Evolutionary conservation across 768 basidiomycete genomes (phyloP).

Genomic region (Hygrocybe punicea): DNA sequence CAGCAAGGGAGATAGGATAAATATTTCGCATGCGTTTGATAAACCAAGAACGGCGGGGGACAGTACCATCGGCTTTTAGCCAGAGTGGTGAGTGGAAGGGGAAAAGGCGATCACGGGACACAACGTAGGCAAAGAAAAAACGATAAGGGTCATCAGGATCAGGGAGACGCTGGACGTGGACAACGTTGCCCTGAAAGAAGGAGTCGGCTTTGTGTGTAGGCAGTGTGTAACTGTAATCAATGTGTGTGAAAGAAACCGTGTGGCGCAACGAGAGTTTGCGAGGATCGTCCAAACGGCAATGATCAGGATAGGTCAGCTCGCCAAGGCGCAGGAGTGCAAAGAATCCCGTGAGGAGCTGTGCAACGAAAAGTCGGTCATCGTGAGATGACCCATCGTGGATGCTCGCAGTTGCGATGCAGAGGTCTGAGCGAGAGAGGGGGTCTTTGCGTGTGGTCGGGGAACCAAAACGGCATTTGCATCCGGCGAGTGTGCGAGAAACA

Average conservation of each 20-base stretch:
- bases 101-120: conserved; percentile 21
- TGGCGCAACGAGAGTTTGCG: too few species aligned
- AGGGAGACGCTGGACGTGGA: conserved; percentile 10
- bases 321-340: conserved; percentile 4
- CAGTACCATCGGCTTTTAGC: conserved; percentile 27
- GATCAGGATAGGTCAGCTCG: background rate
- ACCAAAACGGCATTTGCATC: too few species aligned
- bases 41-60: conserved; percentile 34
- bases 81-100: conserved; percentile 32
- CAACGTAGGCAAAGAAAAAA: conserved; percentile 25
- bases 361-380: conserved; percentile 24
- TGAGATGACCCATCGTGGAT: background rate
- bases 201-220: too few species aligned
- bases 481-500: conserved; percentile 12
- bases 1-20: conserved; percentile 22
- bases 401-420: background rate
- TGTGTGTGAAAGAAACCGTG: too few species aligned
- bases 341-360: conserved; percentile 14
- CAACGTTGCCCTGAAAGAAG: conserved; percentile 25
- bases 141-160: conserved; percentile 11
- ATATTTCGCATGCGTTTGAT: too few species aligned
- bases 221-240: too few species aligned
- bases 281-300: background rate
- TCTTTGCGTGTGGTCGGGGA: too few species aligned
- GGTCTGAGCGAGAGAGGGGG: conserved; percentile 6